These are phyloP conservation scores for Pyrus pyrifolia DNA, from an alignment of 306 rosid genomes.

Conservation along the genomic window DNA sequence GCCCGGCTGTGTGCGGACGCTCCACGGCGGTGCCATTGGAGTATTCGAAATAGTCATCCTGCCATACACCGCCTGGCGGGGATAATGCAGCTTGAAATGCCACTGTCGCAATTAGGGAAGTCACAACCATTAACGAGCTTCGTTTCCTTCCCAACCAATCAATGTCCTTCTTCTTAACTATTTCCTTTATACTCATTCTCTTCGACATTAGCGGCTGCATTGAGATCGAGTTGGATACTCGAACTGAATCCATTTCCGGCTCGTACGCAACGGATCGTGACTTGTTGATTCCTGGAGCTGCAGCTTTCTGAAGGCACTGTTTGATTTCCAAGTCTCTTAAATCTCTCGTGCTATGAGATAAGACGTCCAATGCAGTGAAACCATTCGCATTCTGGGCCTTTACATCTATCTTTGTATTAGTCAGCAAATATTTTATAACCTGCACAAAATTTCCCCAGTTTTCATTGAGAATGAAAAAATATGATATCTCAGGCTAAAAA, in stretches of 20 bases:
- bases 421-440: constrained; percentile 16
- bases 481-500: not conserved
- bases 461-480: not conserved
- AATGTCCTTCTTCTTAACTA: not conserved
- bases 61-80: constrained; percentile 29
- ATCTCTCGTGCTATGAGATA: constrained; percentile 19
- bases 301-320: constrained; percentile 13
- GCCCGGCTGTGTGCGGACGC: constrained; percentile 17
- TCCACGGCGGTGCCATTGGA: constrained; percentile 4
- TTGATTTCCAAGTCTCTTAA: constrained; percentile 20
- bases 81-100: constrained; percentile 19
- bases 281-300: not conserved
- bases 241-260: not conserved
- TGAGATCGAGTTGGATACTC: not conserved
- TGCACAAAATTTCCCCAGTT: constrained; percentile 3
- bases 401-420: constrained; percentile 17
- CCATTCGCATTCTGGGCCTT: constrained; percentile 21
- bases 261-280: not conserved
- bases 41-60: constrained; percentile 13
- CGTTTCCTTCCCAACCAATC: constrained; percentile 30
- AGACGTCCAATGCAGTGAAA: constrained; percentile 17
- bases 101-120: constrained; percentile 23
- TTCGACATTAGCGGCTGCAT: constrained; percentile 7
- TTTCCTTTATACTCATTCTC: constrained; percentile 5
- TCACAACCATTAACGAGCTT: constrained; percentile 21